These are phyloP conservation scores for Heliamphora pulchella DNA, from an alignment of 179 eudicot species.

Conservation along the genomic window DNA sequence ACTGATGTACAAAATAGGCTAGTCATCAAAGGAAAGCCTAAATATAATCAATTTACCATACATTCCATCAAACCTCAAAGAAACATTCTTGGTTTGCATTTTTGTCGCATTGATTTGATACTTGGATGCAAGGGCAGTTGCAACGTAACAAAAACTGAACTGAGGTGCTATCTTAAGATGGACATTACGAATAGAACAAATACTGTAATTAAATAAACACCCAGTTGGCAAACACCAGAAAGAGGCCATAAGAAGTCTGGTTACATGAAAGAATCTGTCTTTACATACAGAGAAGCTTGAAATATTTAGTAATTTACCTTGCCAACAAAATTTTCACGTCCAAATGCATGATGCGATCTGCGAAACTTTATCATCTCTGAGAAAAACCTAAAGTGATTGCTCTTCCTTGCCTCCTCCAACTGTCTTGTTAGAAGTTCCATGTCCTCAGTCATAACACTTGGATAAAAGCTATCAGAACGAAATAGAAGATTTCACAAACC, in stretches of 20 bases:
- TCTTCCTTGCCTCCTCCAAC: slow-evolving; percentile 66
- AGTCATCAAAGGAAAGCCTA: background rate
- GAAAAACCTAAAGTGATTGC: slow-evolving; percentile 73
- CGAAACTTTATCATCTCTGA: slow-evolving; percentile 81
- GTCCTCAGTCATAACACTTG: background rate
- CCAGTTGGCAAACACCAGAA: background rate
- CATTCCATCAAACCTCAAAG: background rate
- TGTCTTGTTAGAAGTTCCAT: slow-evolving; percentile 26
- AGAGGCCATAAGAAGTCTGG: background rate
- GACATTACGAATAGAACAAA: background rate
- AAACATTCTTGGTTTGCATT: background rate
- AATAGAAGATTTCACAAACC: slow-evolving; percentile 35
- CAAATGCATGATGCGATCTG: slow-evolving; percentile 39
- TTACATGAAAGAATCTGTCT: background rate
- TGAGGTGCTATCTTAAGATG: background rate
- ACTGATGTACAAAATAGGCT: background rate
- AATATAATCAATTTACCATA: background rate
- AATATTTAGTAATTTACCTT: slow-evolving; percentile 32
- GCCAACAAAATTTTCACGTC: slow-evolving; percentile 48
- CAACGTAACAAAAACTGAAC: background rate
- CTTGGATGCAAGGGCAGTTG: background rate
- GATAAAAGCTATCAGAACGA: background rate
- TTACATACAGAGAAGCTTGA: slow-evolving; percentile 5
- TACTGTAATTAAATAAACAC: background rate
- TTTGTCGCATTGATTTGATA: background rate